phyloP scores from a whole-genome alignment of 306 rosid genomes.

The Cajanus cajan region DNA sequence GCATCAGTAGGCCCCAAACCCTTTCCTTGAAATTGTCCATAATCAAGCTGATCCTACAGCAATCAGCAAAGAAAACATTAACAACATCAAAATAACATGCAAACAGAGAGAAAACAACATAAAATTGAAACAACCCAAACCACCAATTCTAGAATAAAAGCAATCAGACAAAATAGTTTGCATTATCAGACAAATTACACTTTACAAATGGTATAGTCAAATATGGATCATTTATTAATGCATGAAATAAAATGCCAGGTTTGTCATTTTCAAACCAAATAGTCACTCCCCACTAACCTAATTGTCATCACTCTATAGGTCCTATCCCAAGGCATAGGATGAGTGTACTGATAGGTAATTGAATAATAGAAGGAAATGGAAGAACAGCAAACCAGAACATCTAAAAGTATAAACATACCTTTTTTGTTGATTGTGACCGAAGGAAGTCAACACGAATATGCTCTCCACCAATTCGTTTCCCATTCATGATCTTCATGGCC shows the following conservation, averaged over 20 bases:
- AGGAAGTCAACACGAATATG: slow-evolving; percentile 92
- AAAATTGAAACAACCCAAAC: neutral
- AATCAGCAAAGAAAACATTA: slow-evolving; percentile 31
- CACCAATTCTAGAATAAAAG: neutral
- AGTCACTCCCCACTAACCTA: slow-evolving; percentile 4
- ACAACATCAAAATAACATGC: slow-evolving; percentile 23
- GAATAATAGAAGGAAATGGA: neutral
- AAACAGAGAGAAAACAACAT: neutral
- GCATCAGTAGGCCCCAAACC: slow-evolving; percentile 55
- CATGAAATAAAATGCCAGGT: neutral
- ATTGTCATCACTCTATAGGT: neutral
- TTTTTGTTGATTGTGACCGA: slow-evolving; percentile 71
- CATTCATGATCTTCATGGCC: slow-evolving; percentile 89
- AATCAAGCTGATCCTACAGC: slow-evolving; percentile 72
- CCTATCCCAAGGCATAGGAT: neutral
- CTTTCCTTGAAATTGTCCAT: slow-evolving; percentile 69
- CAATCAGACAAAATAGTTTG: neutral
- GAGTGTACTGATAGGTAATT: neutral
- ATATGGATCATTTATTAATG: neutral
- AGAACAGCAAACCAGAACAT: slow-evolving; percentile 3
- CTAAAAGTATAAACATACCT: slow-evolving; percentile 48
- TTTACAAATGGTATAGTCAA: neutral
- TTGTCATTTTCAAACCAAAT: neutral
- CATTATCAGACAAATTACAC: slow-evolving; percentile 7
- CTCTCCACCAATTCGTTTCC: slow-evolving; percentile 84